Percentiles rank a stretch among this genome's conserved stretches.
Conservation (phyloP, 768 basidiomycete genomes). For the Tylopilus rubrobrunneus region DNA sequence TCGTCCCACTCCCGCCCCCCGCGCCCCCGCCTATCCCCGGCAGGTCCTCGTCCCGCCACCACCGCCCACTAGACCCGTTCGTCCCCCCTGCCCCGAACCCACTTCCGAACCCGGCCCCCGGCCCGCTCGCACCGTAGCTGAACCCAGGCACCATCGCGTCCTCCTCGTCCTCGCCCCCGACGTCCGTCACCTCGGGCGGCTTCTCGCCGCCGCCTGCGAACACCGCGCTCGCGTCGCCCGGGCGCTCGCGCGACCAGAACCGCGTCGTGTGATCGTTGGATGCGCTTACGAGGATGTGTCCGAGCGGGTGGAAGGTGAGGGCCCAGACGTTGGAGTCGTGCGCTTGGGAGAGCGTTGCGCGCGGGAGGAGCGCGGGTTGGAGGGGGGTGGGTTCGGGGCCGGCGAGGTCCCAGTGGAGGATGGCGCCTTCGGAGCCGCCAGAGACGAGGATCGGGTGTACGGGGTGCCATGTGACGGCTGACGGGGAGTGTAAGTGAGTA, state of each 20-base stretch:
- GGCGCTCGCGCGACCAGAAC: slow-evolving; percentile 95
- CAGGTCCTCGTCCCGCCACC: slow-evolving; percentile 47
- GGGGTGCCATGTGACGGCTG: slow-evolving; percentile 96
- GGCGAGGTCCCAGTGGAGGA: slow-evolving; percentile 91
- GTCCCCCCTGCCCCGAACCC: slow-evolving; percentile 19
- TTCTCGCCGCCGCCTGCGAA: slow-evolving; percentile 83
- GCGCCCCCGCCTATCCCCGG: background rate
- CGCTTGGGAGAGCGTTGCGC: slow-evolving; percentile 87
- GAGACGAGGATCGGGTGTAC: slow-evolving; percentile 88
- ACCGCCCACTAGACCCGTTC: slow-evolving; percentile 18
- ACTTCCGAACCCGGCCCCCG: slow-evolving; percentile 3
- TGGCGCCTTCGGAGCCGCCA: slow-evolving; percentile 90
- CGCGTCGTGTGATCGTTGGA: slow-evolving; percentile 99
- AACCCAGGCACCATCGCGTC: slow-evolving; percentile 76
- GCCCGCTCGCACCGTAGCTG: slow-evolving; percentile 34
- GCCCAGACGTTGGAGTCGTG: slow-evolving; percentile 99
- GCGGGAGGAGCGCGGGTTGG: slow-evolving; percentile 50
- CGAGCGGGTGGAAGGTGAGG: slow-evolving; percentile 91
- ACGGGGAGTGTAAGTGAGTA: background rate
- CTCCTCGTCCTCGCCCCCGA: slow-evolving; percentile 68
- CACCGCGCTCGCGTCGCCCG: slow-evolving; percentile 74
- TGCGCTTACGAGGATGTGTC: slow-evolving; percentile 88
- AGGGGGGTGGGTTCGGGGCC: slow-evolving; percentile 44
- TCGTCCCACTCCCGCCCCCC: slow-evolving; percentile 9
- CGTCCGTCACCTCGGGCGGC: slow-evolving; percentile 65